Conservation (phyloP, 345 rosid species). For the Salix caprea region DNA sequence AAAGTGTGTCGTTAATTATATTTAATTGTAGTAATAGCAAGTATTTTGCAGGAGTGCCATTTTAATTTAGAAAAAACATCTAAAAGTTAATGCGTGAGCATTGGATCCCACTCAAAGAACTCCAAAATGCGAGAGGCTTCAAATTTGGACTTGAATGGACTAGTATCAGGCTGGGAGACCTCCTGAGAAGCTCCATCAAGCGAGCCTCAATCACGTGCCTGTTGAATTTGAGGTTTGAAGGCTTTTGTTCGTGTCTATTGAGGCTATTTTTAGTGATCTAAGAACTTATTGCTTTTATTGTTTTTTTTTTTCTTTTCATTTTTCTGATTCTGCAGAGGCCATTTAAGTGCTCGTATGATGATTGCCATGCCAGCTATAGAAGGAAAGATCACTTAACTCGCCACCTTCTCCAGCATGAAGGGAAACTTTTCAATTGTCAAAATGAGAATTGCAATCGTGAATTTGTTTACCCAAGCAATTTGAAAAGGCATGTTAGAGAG, state of each 20-base stretch:
- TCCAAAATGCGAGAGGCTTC: slow-evolving; percentile 98
- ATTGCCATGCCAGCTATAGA: slow-evolving; percentile 65
- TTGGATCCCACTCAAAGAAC: slow-evolving; percentile 96
- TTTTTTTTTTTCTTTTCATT: background rate
- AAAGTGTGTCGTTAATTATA: background rate
- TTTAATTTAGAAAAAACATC: slow-evolving; percentile 11
- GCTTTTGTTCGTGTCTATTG: background rate
- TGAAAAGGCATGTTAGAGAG: slow-evolving; percentile 56
- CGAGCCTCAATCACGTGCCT: slow-evolving; percentile 77
- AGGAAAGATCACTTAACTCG: slow-evolving; percentile 88
- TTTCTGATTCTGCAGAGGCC: slow-evolving; percentile 51
- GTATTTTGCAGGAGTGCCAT: slow-evolving; percentile 44
- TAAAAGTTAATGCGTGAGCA: slow-evolving; percentile 68
- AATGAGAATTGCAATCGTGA: slow-evolving; percentile 47
- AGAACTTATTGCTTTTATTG: background rate
- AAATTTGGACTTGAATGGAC: slow-evolving; percentile 57
- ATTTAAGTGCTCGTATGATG: slow-evolving; percentile 57
- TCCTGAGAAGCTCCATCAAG: slow-evolving; percentile 98
- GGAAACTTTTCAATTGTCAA: slow-evolving; percentile 69
- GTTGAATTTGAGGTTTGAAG: slow-evolving; percentile 41
- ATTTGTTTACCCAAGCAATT: slow-evolving; percentile 49
- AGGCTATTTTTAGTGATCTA: background rate
- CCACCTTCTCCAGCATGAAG: slow-evolving; percentile 66
- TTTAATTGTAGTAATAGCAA: background rate
- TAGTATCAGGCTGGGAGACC: slow-evolving; percentile 99